A percentile compares a stretch with the other conserved stretches of the same genome.
Conservation (phyloP, 176 grass and related monocot genomes). For the Bothriochloa decipiens region DNA sequence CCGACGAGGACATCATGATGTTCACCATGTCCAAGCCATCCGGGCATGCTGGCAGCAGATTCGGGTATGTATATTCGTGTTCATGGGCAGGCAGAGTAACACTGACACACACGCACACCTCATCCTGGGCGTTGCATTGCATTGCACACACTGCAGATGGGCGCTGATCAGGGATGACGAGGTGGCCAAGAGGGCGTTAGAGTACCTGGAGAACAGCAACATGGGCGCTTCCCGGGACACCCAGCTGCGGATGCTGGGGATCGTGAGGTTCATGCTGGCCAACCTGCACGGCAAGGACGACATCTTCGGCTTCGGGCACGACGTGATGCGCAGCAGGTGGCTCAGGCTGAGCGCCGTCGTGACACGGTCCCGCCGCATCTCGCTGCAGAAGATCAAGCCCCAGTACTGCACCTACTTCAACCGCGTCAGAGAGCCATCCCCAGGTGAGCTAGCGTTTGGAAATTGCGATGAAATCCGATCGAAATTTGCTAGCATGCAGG, state of each 20-base stretch:
- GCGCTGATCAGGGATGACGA: slow-evolving; percentile 72
- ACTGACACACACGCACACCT: no score
- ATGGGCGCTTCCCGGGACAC: slow-evolving; percentile 71
- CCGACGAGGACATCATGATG: slow-evolving; percentile 71
- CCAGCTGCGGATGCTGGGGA: slow-evolving; percentile 63
- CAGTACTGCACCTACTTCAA: slow-evolving; percentile 75
- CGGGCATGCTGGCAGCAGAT: slow-evolving; percentile 75
- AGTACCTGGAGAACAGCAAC: slow-evolving; percentile 42
- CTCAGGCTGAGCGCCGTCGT: slow-evolving; percentile 50
- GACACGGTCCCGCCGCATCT: slow-evolving; percentile 61
- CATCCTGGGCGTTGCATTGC: no score
- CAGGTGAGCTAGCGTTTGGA: slow-evolving; percentile 43
- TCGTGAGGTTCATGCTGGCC: slow-evolving; percentile 62
- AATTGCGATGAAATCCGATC: not conserved
- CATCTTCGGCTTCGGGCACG: slow-evolving; percentile 74
- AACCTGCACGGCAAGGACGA: slow-evolving; percentile 52
- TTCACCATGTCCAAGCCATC: slow-evolving; percentile 75
- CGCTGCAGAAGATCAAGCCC: slow-evolving; percentile 61
- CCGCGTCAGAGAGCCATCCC: slow-evolving; percentile 56
- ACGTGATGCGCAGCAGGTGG: slow-evolving; percentile 54
- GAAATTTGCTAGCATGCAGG: not conserved
- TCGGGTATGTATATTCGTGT: no score
- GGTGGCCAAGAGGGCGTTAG: slow-evolving; percentile 37
- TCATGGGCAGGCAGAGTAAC: no score
- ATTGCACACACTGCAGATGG: slow-evolving; percentile 52